Percentiles rank a stretch among this genome's conserved stretches.
Conservation (phyloP, 768 basidiomycete genomes). For the Lactifluus echinatus region DNA sequence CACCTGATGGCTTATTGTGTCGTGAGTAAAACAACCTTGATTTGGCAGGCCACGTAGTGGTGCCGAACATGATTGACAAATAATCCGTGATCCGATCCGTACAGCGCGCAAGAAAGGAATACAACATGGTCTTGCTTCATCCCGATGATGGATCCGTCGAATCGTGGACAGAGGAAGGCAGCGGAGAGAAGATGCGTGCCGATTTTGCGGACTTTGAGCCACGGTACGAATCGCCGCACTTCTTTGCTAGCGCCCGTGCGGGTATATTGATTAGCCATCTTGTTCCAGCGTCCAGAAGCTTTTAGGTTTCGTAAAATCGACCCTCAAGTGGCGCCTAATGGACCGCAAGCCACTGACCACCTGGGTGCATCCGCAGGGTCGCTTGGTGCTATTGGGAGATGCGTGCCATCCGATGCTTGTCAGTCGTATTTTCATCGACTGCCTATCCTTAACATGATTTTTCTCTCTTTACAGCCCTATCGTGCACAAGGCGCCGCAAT, state of each 20-base stretch:
- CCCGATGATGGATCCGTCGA: slow-evolving; percentile 35
- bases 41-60: too few relatives aligned
- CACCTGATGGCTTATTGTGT: slow-evolving; percentile 41
- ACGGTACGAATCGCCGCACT: slow-evolving; percentile 27
- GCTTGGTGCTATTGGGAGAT: slow-evolving; percentile 33
- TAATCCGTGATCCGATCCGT: background rate
- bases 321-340: slow-evolving; percentile 37
- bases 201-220: slow-evolving; percentile 38
- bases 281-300: slow-evolving; percentile 30
- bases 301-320: slow-evolving; percentile 30
- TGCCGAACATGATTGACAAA: too few relatives aligned
- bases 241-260: too few relatives aligned
- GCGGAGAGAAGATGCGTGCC: slow-evolving; percentile 35
- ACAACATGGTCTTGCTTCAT: slow-evolving; percentile 32
- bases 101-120: slow-evolving; percentile 30
- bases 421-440: too few relatives aligned
- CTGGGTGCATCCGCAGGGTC: slow-evolving; percentile 32
- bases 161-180: slow-evolving; percentile 36
- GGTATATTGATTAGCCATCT: background rate
- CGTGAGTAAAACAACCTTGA: slow-evolving; percentile 29
- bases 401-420: slow-evolving; percentile 38
- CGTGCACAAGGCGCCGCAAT: slow-evolving; percentile 37
- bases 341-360: slow-evolving; percentile 32
- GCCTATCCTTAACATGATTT: background rate
- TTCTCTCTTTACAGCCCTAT: slow-evolving; percentile 27